These are phyloP conservation scores for Melocanna baccifera DNA, from an alignment of 176 grass and related monocot species.

Conservation along the genomic window DNA sequence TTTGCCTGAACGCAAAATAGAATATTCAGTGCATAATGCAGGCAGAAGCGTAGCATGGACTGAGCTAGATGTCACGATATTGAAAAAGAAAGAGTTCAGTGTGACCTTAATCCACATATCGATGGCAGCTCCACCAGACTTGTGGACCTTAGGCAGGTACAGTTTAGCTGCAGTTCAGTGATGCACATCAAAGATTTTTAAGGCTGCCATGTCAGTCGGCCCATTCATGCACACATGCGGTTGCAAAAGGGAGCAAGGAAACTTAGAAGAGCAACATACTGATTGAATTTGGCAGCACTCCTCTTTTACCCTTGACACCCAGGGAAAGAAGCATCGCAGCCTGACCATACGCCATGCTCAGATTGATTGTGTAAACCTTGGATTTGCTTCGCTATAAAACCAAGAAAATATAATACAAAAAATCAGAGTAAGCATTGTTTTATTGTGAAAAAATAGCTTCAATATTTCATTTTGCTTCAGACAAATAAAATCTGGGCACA, in stretches of 20 bases:
- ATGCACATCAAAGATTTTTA: background rate
- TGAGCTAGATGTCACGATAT: background rate
- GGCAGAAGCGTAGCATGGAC: background rate
- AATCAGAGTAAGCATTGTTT: background rate
- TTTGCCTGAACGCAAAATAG: conserved; percentile 50
- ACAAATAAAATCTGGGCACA: conserved; percentile 9
- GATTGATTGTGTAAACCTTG: conserved; percentile 86
- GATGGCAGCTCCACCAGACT: conserved; percentile 70
- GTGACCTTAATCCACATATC: conserved; percentile 84
- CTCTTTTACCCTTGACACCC: conserved; percentile 69
- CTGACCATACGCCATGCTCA: conserved; percentile 84
- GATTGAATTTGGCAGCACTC: conserved; percentile 68
- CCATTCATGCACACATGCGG: background rate
- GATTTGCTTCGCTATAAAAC: conserved; percentile 62
- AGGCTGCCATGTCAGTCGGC: background rate
- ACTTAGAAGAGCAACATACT: conserved; percentile 47
- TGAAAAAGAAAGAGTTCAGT: background rate
- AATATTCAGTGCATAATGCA: background rate
- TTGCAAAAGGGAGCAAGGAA: background rate
- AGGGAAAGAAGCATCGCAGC: conserved; percentile 87
- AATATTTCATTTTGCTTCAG: background rate
- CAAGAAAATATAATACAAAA: conserved; percentile 3
- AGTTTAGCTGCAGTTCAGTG: conserved; percentile 59
- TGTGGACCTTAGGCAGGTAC: conserved; percentile 65
- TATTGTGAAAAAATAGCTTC: background rate